Conservation (phyloP, 2,329 filamentous ascomycete genomes). For the Raffaelea arxii region DNA sequence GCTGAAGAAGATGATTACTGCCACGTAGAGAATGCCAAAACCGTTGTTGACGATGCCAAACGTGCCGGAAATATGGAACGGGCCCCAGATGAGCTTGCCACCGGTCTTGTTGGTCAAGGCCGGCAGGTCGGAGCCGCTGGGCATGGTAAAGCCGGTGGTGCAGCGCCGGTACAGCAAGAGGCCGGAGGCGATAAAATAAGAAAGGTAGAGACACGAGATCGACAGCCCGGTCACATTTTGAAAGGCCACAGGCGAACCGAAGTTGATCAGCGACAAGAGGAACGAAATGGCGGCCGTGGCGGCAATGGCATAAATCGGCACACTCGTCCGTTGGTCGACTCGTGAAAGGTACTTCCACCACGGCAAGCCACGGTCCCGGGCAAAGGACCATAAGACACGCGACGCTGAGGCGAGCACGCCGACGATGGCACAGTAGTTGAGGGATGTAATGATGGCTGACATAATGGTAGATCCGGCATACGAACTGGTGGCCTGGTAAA, state of each 20-base stretch:
- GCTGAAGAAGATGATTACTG: constrained; percentile 34
- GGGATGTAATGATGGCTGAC: constrained; percentile 37
- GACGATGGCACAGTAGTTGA: constrained; percentile 37
- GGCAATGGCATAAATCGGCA: constrained; percentile 35
- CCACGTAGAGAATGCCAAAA: constrained; percentile 32
- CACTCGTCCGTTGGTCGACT: constrained; percentile 18
- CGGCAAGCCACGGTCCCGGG: constrained; percentile 32
- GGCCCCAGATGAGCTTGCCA: too few species aligned
- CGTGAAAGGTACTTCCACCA: constrained; percentile 10
- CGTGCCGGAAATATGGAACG: constrained; percentile 31
- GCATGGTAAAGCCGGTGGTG: constrained; percentile 26
- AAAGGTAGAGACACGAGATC: constrained; percentile 37
- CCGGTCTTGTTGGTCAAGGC: too few species aligned
- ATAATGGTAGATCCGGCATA: constrained; percentile 38
- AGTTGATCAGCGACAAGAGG: constrained; percentile 37
- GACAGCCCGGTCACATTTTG: constrained; percentile 42
- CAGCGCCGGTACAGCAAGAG: constrained; percentile 30
- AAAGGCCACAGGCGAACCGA: constrained; percentile 40
- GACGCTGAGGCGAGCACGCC: constrained; percentile 48
- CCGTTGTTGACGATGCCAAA: constrained; percentile 31
- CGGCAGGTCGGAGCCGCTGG: too few species aligned
- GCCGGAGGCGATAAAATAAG: constrained; percentile 40
- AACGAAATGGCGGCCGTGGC: constrained; percentile 34
- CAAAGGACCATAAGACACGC: constrained; percentile 36
- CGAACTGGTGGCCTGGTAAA: constrained; percentile 38